Percentiles rank a stretch among this genome's conserved stretches.
Evolutionary conservation across 2,329 filamentous ascomycete genomes (phyloP).

Genomic region (Botrytis aclada): DNA sequence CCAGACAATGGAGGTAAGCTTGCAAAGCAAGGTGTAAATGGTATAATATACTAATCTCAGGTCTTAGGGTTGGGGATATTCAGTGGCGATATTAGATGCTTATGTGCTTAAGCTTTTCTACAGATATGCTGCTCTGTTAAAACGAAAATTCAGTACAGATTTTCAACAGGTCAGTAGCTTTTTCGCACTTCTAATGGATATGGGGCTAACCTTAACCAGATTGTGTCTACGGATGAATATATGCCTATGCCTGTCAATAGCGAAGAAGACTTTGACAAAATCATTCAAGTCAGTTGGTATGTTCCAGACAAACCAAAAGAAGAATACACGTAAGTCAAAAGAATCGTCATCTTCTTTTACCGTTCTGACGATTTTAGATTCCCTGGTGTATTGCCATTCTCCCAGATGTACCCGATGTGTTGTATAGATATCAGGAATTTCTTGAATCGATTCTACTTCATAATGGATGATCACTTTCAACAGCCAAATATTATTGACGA

Average conservation of each 20-base stretch:
- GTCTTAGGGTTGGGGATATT: constrained; percentile 79
- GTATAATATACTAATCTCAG: constrained; percentile 16
- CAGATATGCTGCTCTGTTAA: constrained; percentile 89
- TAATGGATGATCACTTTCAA: constrained; percentile 93
- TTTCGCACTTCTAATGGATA: background rate
- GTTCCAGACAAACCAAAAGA: constrained; percentile 74
- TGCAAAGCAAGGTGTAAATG: background rate
- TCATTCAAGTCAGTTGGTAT: constrained; percentile 96
- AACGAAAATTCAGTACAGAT: constrained; percentile 87
- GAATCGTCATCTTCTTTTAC: background rate
- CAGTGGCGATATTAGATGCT: constrained; percentile 74
- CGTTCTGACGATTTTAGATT: constrained; percentile 53
- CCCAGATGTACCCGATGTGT: constrained; percentile 97
- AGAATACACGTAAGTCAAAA: constrained; percentile 59
- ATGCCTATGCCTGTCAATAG: constrained; percentile 99
- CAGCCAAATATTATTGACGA: constrained; percentile 88
- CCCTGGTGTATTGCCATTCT: constrained; percentile 94
- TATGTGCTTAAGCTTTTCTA: constrained; percentile 82
- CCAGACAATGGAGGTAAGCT: constrained; percentile 87
- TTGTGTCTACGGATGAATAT: constrained; percentile 91
- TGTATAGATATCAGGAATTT: constrained; percentile 99
- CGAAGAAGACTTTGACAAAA: constrained; percentile 88
- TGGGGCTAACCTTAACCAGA: constrained; percentile 43
- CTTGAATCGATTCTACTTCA: constrained; percentile 96
- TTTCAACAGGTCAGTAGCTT: constrained; percentile 73